Evolutionary conservation across 257 asterid genomes (phyloP).

Genomic region (Solanum medicagineum): DNA sequence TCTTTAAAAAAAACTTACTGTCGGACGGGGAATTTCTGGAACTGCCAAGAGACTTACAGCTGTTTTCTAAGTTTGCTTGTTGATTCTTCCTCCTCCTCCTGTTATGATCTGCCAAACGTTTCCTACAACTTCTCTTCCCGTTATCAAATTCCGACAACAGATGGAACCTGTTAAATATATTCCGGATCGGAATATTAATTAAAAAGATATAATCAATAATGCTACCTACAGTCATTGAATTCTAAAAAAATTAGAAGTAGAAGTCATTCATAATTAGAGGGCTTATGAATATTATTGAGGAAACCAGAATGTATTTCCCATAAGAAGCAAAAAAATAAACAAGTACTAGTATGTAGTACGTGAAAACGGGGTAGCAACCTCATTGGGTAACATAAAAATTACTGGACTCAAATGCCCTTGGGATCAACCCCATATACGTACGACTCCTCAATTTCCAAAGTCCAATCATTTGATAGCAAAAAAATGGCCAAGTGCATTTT

Average conservation of each 20-base stretch:
- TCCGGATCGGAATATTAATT: not conserved
- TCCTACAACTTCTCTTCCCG: conserved; percentile 94
- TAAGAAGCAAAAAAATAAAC: conserved; percentile 25
- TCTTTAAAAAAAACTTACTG: conserved; percentile 10
- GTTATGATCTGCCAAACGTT: conserved; percentile 92
- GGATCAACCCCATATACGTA: conserved; percentile 57
- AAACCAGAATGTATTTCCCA: conserved; percentile 16
- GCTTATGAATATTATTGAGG: not conserved
- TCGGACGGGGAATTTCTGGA: conserved; percentile 47
- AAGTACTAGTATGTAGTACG: conserved; percentile 22
- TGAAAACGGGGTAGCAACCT: conserved; percentile 13
- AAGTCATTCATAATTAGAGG: not conserved
- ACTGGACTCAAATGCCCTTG: conserved; percentile 65
- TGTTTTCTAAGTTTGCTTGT: conserved; percentile 35
- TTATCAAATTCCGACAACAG: conserved; percentile 85
- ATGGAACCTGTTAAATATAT: conserved; percentile 45
- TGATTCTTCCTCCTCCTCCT: conserved; percentile 76
- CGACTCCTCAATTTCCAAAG: conserved; percentile 2
- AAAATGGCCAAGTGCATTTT: conserved; percentile 16
- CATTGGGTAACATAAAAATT: conserved; percentile 17
- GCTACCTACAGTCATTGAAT: not conserved
- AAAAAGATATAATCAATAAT: not conserved
- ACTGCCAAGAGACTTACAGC: conserved; percentile 28
- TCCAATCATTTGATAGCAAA: conserved; percentile 26
- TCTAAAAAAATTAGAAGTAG: not conserved